phyloP scores from a whole-genome alignment of 192 early-diverging fungal genomes.

The Bifiguratus adelaidae region DNA sequence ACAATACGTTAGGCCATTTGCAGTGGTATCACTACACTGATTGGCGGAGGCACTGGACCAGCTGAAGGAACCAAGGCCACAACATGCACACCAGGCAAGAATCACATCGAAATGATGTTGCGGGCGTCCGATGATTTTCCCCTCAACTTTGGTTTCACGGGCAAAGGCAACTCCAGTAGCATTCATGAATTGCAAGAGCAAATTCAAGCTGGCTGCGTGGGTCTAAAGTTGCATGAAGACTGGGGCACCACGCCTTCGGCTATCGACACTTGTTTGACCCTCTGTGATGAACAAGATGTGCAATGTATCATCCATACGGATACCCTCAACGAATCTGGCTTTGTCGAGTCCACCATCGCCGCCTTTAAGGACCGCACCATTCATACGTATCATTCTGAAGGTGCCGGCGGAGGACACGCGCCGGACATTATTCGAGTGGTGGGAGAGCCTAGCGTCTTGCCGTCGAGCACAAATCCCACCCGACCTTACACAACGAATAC shows the following conservation, averaged over 20 bases:
- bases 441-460: constrained; percentile 78
- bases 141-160: constrained; percentile 89
- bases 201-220: constrained; percentile 75
- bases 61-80: constrained; percentile 95
- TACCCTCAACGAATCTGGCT: constrained; percentile 95
- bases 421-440: constrained; percentile 74
- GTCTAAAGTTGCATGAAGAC: constrained; percentile 92
- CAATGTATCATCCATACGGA: constrained; percentile 93
- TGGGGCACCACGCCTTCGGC: constrained; percentile 93
- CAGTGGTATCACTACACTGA: constrained; percentile 71
- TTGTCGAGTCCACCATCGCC: constrained; percentile 81
- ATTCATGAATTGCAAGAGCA: constrained; percentile 67
- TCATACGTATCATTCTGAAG: constrained; percentile 95
- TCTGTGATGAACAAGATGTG: constrained; percentile 83
- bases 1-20: constrained; percentile 42
- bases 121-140: constrained; percentile 82
- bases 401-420: constrained; percentile 93
- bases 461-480: constrained; percentile 93
- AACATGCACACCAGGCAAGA: constrained; percentile 83
- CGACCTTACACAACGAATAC: constrained; percentile 93
- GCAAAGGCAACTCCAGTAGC: constrained; percentile 82
- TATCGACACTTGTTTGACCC: constrained; percentile 79
- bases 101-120: constrained; percentile 85
- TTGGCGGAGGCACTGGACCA: constrained; percentile 91
- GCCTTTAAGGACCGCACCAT: constrained; percentile 90